These are phyloP conservation scores for Penicillium corylophilum DNA, from an alignment of 2,329 filamentous ascomycete species.

Conservation along the genomic window DNA sequence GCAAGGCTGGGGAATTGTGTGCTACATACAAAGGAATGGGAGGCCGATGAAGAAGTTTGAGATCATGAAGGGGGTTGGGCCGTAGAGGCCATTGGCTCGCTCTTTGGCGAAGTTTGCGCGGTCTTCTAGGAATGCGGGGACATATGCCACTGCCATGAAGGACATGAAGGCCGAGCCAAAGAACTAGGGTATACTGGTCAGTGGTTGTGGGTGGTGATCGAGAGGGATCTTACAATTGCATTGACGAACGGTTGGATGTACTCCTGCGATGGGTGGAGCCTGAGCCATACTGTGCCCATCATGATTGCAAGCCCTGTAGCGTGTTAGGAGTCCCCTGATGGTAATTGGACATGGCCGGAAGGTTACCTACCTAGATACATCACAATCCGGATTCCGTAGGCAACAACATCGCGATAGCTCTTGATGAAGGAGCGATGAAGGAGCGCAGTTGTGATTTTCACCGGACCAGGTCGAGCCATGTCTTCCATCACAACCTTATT, in stretches of 20 bases:
- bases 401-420: constrained; percentile 77
- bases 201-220: neutral
- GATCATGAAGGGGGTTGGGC: constrained; percentile 68
- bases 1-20: neutral
- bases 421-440: constrained; percentile 81
- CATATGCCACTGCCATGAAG: constrained; percentile 82
- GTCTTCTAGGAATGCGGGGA: constrained; percentile 80
- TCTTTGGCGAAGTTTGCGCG: constrained; percentile 72
- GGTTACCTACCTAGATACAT: constrained; percentile 68
- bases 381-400: constrained; percentile 75
- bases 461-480: constrained; percentile 42
- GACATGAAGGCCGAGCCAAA: constrained; percentile 74
- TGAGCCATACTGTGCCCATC: constrained; percentile 86
- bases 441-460: constrained; percentile 61
- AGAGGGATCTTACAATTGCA: constrained; percentile 57
- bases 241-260: constrained; percentile 82
- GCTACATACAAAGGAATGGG: constrained; percentile 65
- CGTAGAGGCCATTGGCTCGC: constrained; percentile 76
- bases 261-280: constrained; percentile 64
- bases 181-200: constrained; percentile 44
- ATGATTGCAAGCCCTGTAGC: constrained; percentile 67
- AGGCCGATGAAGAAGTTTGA: constrained; percentile 81
- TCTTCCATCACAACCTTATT: constrained; percentile 17
- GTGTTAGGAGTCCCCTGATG: neutral
- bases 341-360: constrained; percentile 10